Conservation (phyloP, 352 stramenopile genomes). For the Phytophthora hybrid region DNA sequence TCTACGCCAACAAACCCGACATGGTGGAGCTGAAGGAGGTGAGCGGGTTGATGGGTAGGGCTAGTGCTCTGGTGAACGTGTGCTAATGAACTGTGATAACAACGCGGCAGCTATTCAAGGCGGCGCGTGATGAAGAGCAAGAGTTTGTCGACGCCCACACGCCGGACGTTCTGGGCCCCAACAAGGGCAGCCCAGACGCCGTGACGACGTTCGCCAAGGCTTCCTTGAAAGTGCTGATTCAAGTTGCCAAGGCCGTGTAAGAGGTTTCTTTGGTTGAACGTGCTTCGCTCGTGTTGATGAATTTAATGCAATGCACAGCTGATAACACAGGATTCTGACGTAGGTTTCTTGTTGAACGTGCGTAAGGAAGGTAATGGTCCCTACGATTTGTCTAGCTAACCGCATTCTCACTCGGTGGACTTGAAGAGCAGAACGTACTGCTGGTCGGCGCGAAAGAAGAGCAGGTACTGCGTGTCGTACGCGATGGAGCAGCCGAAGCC, state of each 20-base stretch:
- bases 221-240: constrained; percentile 68
- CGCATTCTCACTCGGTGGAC: constrained; percentile 64
- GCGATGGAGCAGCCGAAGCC: constrained; percentile 92
- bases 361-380: constrained; percentile 9
- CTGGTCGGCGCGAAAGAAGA: constrained; percentile 89
- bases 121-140: constrained; percentile 75
- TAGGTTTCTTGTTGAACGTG: constrained; percentile 19
- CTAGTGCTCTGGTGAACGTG: neutral
- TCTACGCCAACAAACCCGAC: constrained; percentile 72
- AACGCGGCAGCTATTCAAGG: constrained; percentile 72
- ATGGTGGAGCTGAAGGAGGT: constrained; percentile 79
- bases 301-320: constrained; percentile 30
- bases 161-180: constrained; percentile 51
- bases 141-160: constrained; percentile 71
- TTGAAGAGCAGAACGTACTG: constrained; percentile 89
- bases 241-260: constrained; percentile 58
- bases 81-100: constrained; percentile 9
- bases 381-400: constrained; percentile 7
- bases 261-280: constrained; percentile 37
- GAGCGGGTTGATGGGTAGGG: neutral
- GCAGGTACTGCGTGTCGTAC: constrained; percentile 91
- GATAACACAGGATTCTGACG: neutral
- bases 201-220: constrained; percentile 64
- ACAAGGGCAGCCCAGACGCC: constrained; percentile 45
- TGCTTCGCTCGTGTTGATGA: constrained; percentile 2